These are phyloP conservation scores for Emmonsia crescens DNA, from an alignment of 2,329 filamentous ascomycete species.

Conservation along the genomic window DNA sequence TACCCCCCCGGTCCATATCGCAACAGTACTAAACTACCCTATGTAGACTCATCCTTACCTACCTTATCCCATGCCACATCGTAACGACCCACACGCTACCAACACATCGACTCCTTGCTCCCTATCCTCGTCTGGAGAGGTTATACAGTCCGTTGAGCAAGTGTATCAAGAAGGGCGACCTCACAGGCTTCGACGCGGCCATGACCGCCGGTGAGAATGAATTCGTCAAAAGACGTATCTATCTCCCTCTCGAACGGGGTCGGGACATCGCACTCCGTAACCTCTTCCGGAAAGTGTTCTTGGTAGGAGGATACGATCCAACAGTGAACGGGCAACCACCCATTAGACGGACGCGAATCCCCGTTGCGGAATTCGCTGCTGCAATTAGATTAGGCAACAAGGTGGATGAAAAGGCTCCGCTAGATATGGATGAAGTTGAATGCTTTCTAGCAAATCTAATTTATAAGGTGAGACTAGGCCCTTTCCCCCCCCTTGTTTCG, in stretches of 20 bases:
- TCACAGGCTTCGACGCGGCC: slow-evolving; percentile 73
- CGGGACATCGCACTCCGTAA: slow-evolving; percentile 89
- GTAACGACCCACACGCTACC: slow-evolving; percentile 81
- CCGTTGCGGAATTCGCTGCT: slow-evolving; percentile 72
- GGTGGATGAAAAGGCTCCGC: slow-evolving; percentile 40
- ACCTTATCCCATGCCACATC: slow-evolving; percentile 86
- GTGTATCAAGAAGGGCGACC: slow-evolving; percentile 72
- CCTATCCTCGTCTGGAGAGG: slow-evolving; percentile 63
- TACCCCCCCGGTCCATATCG: not conserved
- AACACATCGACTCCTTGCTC: slow-evolving; percentile 56
- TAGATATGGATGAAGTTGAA: slow-evolving; percentile 89
- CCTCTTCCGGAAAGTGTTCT: slow-evolving; percentile 79
- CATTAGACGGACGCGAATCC: slow-evolving; percentile 60
- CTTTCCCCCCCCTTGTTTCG: slow-evolving; percentile 11
- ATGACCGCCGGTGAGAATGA: slow-evolving; percentile 76
- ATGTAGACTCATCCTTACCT: slow-evolving; percentile 73
- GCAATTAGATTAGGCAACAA: slow-evolving; percentile 65
- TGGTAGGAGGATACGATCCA: slow-evolving; percentile 72
- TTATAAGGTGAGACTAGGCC: slow-evolving; percentile 62
- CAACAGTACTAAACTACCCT: slow-evolving; percentile 15
- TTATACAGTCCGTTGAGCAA: slow-evolving; percentile 68
- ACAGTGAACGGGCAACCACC: slow-evolving; percentile 55
- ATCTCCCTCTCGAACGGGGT: slow-evolving; percentile 83
- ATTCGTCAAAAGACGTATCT: slow-evolving; percentile 86
- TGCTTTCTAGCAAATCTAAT: slow-evolving; percentile 94